Percentiles rank a stretch among this genome's conserved stretches.
These are phyloP conservation scores for Phaseolus coccineus DNA, from an alignment of 331 rosid genomes.

Conservation along the genomic window DNA sequence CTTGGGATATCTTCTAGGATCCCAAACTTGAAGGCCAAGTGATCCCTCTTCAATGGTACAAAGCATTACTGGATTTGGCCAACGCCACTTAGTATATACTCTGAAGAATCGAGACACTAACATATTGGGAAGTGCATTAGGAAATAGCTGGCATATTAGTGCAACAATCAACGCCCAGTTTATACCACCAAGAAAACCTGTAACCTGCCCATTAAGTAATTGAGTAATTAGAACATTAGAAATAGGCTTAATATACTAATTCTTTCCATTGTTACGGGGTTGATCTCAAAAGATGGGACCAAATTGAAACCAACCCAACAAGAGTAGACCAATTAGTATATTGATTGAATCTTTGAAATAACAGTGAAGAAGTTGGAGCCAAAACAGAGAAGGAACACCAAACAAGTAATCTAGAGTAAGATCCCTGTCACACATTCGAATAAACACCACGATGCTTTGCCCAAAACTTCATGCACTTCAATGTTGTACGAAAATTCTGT, in stretches of 20 bases:
- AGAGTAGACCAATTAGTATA: too few relatives aligned
- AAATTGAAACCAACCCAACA: too few relatives aligned
- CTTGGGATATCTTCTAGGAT: slow-evolving; percentile 89
- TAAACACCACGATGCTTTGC: slow-evolving; percentile 92
- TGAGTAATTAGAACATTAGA: slow-evolving; percentile 27
- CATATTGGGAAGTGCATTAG: slow-evolving; percentile 97
- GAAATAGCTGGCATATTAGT: slow-evolving; percentile 95
- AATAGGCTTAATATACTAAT: not conserved
- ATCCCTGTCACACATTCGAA: slow-evolving; percentile 78
- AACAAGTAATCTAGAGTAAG: slow-evolving; percentile 21
- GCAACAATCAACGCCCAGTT: slow-evolving; percentile 98
- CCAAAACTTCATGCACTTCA: slow-evolving; percentile 96
- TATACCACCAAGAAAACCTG: slow-evolving; percentile 97
- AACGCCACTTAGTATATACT: slow-evolving; percentile 89
- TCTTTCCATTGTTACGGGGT: too few relatives aligned
- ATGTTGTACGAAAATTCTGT: slow-evolving; percentile 87
- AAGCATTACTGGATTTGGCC: slow-evolving; percentile 99
- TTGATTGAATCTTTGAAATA: not conserved
- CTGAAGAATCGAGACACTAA: slow-evolving; percentile 94
- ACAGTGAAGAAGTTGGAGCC: slow-evolving; percentile 13
- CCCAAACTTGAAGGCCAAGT: slow-evolving; percentile 92
- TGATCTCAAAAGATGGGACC: too few relatives aligned
- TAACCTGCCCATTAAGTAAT: slow-evolving; percentile 68
- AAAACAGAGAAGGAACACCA: not conserved
- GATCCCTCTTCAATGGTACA: slow-evolving; percentile 84